Evolutionary conservation across 2,329 filamentous ascomycete species (phyloP).

Genomic region (Exutisphaerella laricina): DNA sequence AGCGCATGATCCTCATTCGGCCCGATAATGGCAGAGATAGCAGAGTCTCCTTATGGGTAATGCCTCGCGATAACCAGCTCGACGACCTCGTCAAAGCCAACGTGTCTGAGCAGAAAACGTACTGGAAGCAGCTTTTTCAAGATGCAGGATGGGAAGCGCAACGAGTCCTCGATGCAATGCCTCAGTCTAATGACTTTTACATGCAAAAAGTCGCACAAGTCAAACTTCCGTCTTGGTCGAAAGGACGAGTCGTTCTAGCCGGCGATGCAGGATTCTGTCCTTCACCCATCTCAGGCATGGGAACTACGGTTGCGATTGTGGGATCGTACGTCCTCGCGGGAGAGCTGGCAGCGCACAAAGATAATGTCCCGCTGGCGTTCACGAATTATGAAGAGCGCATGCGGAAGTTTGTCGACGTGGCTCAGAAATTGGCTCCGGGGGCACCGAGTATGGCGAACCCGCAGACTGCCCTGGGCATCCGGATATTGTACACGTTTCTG

Average conservation of each 20-base stretch:
- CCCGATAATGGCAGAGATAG: slow-evolving; percentile 19
- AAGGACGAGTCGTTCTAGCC: slow-evolving; percentile 26
- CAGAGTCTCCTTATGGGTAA: slow-evolving; percentile 14
- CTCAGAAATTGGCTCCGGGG: slow-evolving; percentile 30
- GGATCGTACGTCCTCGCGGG: slow-evolving; percentile 32
- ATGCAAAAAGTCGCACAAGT: slow-evolving; percentile 26
- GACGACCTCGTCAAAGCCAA: slow-evolving; percentile 11
- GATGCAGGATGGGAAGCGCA: slow-evolving; percentile 26
- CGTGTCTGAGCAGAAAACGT: slow-evolving; percentile 19
- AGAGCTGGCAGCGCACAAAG: slow-evolving; percentile 17
- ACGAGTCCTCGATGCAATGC: slow-evolving; percentile 22
- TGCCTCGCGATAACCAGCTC: slow-evolving; percentile 18
- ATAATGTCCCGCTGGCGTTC: slow-evolving; percentile 21
- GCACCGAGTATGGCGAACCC: slow-evolving; percentile 27
- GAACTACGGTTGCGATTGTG: slow-evolving; percentile 28
- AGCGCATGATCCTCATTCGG: slow-evolving; percentile 24
- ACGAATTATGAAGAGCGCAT: slow-evolving; percentile 26
- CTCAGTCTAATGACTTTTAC: slow-evolving; percentile 36
- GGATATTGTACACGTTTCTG: slow-evolving; percentile 14
- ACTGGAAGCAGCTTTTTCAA: slow-evolving; percentile 21
- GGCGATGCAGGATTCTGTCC: slow-evolving; percentile 30
- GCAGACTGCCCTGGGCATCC: slow-evolving; percentile 23
- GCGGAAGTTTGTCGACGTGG: slow-evolving; percentile 21
- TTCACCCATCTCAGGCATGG: slow-evolving; percentile 30
- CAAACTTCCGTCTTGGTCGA: slow-evolving; percentile 22